phyloP scores from a whole-genome alignment of 306 rosid genomes.

The Fragaria iinumae region DNA sequence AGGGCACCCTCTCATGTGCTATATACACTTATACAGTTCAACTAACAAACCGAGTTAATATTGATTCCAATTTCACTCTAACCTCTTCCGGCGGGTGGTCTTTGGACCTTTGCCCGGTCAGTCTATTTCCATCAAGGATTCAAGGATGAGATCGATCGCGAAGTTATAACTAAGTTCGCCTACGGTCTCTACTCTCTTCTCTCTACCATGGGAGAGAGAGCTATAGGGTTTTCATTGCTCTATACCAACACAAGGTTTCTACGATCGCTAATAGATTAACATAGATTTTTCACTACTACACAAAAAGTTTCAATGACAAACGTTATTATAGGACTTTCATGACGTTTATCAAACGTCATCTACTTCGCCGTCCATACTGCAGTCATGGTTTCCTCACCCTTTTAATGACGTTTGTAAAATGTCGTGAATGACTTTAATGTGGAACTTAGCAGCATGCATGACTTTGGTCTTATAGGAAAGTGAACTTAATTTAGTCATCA shows the following conservation, averaged over 20 bases:
- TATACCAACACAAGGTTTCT: background rate
- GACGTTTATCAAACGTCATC: too few relatives aligned
- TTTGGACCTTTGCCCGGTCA: background rate
- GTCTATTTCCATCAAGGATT: background rate
- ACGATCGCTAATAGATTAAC: background rate
- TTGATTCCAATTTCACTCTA: background rate
- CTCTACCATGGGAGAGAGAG: background rate
- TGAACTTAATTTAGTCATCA: constrained; percentile 12
- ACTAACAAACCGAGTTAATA: background rate
- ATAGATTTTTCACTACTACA: too few relatives aligned
- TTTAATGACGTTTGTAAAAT: too few relatives aligned
- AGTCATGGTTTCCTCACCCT: too few relatives aligned
- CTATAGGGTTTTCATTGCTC: background rate
- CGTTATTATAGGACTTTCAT: too few relatives aligned
- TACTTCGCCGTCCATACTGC: too few relatives aligned
- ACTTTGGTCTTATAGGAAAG: background rate
- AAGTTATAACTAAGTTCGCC: too few relatives aligned
- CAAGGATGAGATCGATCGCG: too few relatives aligned
- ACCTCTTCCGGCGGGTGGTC: background rate
- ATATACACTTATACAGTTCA: background rate
- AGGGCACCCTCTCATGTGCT: background rate
- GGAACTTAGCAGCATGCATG: background rate
- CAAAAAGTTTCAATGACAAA: too few relatives aligned
- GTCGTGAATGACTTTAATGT: too few relatives aligned
- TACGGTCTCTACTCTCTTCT: too few relatives aligned